phyloP scores from a whole-genome alignment of 2,329 filamentous ascomycete species.

The Ascochyta lentis region DNA sequence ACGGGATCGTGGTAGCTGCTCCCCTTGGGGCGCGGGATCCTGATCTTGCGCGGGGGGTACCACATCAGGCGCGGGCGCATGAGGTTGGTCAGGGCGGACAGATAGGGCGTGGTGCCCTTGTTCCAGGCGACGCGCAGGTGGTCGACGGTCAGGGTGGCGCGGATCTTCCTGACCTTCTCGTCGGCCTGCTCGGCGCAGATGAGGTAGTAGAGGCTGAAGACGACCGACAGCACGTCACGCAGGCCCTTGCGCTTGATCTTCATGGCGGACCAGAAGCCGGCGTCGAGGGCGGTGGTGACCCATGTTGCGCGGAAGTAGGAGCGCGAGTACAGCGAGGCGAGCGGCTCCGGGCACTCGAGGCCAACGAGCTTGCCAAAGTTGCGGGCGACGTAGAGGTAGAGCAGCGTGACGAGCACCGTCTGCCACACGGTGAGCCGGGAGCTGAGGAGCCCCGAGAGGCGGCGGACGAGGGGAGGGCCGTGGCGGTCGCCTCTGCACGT shows the following conservation, averaged over 20 bases:
- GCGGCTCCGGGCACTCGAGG: constrained; percentile 88
- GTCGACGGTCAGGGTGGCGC: constrained; percentile 85
- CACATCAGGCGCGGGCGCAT: constrained; percentile 79
- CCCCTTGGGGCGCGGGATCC: constrained; percentile 79
- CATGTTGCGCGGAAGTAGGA: constrained; percentile 96
- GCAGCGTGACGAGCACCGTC: constrained; percentile 81
- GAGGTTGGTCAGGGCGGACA: constrained; percentile 74
- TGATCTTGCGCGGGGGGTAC: constrained; percentile 80
- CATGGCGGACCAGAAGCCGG: constrained; percentile 99
- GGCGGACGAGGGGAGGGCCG: constrained; percentile 79
- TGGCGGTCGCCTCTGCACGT: constrained; percentile 76
- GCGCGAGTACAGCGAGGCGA: constrained; percentile 91
- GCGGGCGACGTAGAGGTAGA: constrained; percentile 88
- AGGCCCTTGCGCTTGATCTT: constrained; percentile 81
- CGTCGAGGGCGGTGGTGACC: constrained; percentile 92
- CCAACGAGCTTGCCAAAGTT: constrained; percentile 94
- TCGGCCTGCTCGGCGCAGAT: constrained; percentile 93
- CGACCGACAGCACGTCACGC: constrained; percentile 79
- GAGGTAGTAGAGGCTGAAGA: constrained; percentile 90
- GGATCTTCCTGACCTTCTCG: constrained; percentile 92
- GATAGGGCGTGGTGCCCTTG: constrained; percentile 87
- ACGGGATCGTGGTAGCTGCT: constrained; percentile 87
- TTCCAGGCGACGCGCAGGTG: constrained; percentile 95
- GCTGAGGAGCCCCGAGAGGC: constrained; percentile 74
- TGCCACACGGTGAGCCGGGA: constrained; percentile 85